Evolutionary conservation across 148 eudicot species (phyloP).

Genomic region (Chenopodium suecicum): DNA sequence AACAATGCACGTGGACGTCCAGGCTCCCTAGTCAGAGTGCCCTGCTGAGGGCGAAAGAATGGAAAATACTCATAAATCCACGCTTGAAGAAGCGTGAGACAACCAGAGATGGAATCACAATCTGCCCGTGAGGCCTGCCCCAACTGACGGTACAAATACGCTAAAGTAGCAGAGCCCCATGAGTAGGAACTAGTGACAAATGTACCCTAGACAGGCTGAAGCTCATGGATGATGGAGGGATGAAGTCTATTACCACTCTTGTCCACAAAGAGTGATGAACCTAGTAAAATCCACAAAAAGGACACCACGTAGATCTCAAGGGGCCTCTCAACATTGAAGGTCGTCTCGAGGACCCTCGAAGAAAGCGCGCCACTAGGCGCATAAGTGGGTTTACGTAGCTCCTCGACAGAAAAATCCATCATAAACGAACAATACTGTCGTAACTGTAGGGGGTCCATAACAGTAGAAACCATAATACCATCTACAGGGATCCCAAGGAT

Average conservation of each 20-base stretch:
- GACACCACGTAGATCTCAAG: not conserved
- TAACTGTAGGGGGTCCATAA: no score
- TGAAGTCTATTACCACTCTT: not conserved
- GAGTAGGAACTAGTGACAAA: no score
- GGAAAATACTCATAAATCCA: slow-evolving; percentile 3
- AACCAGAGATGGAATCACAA: no score
- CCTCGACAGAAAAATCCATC: not conserved
- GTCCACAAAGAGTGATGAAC: not conserved
- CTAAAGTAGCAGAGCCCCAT: no score
- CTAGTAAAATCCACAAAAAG: not conserved
- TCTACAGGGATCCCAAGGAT: not conserved
- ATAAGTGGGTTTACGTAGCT: not conserved
- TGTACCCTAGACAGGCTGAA: no score
- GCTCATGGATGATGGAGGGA: no score
- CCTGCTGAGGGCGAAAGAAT: not conserved
- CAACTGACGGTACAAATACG: no score
- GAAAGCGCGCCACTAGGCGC: not conserved
- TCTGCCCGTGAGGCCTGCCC: no score
- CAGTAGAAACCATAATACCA: not conserved
- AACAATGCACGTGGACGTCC: no score
- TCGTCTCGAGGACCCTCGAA: no score
- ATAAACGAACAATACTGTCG: no score
- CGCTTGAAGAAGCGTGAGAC: not conserved
- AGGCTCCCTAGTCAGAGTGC: no score
- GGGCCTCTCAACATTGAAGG: not conserved